phyloP scores from a whole-genome alignment of 768 basidiomycete species.

The Xerocomus potaroensis region DNA sequence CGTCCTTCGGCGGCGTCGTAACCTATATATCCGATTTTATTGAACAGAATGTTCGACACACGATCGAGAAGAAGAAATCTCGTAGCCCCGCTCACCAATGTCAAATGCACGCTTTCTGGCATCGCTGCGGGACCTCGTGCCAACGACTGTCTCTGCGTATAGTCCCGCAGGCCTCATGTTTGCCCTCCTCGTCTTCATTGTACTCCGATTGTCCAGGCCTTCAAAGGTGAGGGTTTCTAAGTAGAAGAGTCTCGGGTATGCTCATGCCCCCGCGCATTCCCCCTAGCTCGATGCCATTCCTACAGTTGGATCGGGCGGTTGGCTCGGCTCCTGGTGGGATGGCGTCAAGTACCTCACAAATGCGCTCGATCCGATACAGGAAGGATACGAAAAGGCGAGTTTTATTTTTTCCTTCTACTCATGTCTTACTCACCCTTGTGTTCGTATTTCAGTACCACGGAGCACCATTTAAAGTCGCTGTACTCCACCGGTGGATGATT shows the following conservation, averaged over 20 bases:
- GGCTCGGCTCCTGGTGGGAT: constrained; percentile 24
- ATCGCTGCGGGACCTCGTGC: no score
- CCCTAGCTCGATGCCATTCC: neutral
- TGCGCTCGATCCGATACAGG: constrained; percentile 21
- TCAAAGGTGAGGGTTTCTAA: neutral
- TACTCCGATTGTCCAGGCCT: neutral
- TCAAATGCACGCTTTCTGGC: no score
- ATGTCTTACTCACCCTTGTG: neutral
- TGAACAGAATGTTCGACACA: no score
- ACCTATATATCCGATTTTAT: no score
- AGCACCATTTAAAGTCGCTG: constrained; percentile 29
- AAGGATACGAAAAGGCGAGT: constrained; percentile 32
- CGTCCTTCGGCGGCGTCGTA: neutral
- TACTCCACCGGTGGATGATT: constrained; percentile 4
- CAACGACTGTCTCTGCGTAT: neutral
- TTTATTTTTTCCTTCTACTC: neutral
- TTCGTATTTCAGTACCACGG: constrained; percentile 20
- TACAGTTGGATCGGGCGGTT: constrained; percentile 20
- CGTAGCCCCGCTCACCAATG: no score
- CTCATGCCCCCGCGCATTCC: neutral
- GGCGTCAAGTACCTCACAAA: constrained; percentile 13
- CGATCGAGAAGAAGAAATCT: neutral
- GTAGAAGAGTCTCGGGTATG: neutral
- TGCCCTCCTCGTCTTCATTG: neutral
- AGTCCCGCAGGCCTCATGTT: neutral